Evolutionary conservation across 2,329 filamentous ascomycete genomes (phyloP).

Genomic region (Alternaria solani): DNA sequence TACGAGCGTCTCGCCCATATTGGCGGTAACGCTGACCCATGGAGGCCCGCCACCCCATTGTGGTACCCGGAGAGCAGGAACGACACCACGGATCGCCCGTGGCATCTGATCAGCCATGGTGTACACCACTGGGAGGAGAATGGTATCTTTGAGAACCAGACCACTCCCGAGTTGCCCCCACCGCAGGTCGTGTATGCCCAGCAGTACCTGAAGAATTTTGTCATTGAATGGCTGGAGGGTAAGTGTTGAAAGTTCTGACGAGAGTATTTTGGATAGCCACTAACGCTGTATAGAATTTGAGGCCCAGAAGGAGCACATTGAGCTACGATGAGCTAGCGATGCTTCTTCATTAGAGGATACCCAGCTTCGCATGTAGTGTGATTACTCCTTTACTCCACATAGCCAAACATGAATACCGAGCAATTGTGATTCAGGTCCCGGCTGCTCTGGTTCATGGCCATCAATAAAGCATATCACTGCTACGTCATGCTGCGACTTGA

Average conservation of each 20-base stretch:
- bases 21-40: slow-evolving; percentile 81
- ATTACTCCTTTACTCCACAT: neutral
- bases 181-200: slow-evolving; percentile 67
- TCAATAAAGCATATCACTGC: neutral
- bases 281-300: slow-evolving; percentile 9
- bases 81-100: slow-evolving; percentile 72
- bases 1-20: slow-evolving; percentile 80
- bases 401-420: neutral
- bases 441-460: neutral
- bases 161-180: slow-evolving; percentile 66
- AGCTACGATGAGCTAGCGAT: neutral
- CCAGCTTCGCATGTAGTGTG: neutral
- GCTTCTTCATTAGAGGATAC: neutral
- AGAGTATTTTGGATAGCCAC: neutral
- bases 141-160: slow-evolving; percentile 70
- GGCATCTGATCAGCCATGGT: slow-evolving; percentile 74
- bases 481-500: no score
- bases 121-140: slow-evolving; percentile 87
- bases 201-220: slow-evolving; percentile 66
- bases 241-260: neutral
- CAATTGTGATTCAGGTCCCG: neutral
- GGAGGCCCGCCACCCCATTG: slow-evolving; percentile 77
- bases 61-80: slow-evolving; percentile 66
- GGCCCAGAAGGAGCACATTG: slow-evolving; percentile 1
- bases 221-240: slow-evolving; percentile 70